Conservation (phyloP, 768 basidiomycete species). For the Phanerochaete sordida region DNA sequence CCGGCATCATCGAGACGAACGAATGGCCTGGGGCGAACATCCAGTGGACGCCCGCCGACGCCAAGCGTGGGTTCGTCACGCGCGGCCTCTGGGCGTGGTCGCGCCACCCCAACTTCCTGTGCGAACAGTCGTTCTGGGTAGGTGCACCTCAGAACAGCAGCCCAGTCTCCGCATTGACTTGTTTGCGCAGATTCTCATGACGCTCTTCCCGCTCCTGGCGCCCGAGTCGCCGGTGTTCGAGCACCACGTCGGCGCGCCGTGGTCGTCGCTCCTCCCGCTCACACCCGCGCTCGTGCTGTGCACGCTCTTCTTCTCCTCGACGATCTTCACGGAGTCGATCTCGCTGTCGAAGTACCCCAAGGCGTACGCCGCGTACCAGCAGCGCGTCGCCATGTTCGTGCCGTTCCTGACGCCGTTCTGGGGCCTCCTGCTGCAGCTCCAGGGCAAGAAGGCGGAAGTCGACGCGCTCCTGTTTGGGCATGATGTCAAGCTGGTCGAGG, state of each 20-base stretch:
- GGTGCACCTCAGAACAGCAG: conserved; percentile 20
- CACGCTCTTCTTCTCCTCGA: conserved; percentile 73
- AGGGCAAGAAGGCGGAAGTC: conserved; percentile 33
- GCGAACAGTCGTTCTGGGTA: conserved; percentile 89
- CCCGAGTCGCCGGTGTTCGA: conserved; percentile 28
- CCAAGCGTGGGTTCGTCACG: conserved; percentile 78
- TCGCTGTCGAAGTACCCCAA: conserved; percentile 68
- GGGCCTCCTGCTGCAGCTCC: conserved; percentile 35
- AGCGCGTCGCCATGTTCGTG: conserved; percentile 79
- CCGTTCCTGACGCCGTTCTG: conserved; percentile 45
- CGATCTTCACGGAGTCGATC: conserved; percentile 78
- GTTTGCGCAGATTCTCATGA: conserved; percentile 58
- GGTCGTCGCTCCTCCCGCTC: conserved; percentile 33
- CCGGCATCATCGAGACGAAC: conserved; percentile 34
- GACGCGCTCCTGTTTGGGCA: conserved; percentile 44
- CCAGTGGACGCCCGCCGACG: conserved; percentile 64
- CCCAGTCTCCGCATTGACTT: not conserved
- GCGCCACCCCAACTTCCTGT: conserved; percentile 90
- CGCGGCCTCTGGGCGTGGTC: conserved; percentile 84
- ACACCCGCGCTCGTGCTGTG: conserved; percentile 61
- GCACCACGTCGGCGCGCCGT: conserved; percentile 16
- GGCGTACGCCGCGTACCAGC: conserved; percentile 68
- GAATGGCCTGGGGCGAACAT: conserved; percentile 68
- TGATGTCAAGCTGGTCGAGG: conserved; percentile 4
- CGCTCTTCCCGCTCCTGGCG: conserved; percentile 59